These are phyloP conservation scores for Colletotrichum musicola DNA, from an alignment of 2,329 filamentous ascomycete genomes.

Conservation along the genomic window DNA sequence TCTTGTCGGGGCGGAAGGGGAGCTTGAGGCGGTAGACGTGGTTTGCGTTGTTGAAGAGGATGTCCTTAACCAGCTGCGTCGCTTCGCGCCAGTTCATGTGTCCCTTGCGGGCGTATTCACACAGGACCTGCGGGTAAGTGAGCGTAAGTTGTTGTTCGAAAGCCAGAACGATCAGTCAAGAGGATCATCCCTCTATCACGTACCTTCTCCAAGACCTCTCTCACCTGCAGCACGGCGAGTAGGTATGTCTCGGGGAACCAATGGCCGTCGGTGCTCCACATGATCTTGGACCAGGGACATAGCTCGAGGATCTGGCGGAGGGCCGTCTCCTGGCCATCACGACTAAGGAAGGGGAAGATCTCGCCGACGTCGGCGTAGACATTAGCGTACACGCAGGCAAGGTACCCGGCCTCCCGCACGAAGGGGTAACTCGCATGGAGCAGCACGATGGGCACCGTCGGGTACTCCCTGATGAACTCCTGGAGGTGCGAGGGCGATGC, in stretches of 20 bases:
- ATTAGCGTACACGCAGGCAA: constrained; percentile 82
- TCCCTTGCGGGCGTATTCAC: constrained; percentile 73
- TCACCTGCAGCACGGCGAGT: constrained; percentile 78
- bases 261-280: constrained; percentile 86
- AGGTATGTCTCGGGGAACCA: constrained; percentile 84
- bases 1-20: constrained; percentile 49
- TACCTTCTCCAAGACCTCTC: constrained; percentile 77
- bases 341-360: constrained; percentile 83
- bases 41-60: constrained; percentile 84
- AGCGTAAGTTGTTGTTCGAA: not conserved
- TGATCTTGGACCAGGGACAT: constrained; percentile 78
- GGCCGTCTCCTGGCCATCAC: constrained; percentile 79
- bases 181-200: not conserved
- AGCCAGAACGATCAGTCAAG: not conserved
- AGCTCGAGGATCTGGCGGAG: constrained; percentile 81
- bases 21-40: constrained; percentile 75
- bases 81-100: constrained; percentile 74
- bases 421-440: constrained; percentile 87
- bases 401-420: constrained; percentile 81
- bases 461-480: constrained; percentile 76
- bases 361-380: constrained; percentile 87
- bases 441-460: constrained; percentile 79
- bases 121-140: constrained; percentile 65
- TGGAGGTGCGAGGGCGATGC: constrained; percentile 84
- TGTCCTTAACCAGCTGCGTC: constrained; percentile 71